These are phyloP conservation scores for Aspergillus thermomutatus DNA, from an alignment of 2,329 filamentous ascomycete genomes.

Conservation along the genomic window DNA sequence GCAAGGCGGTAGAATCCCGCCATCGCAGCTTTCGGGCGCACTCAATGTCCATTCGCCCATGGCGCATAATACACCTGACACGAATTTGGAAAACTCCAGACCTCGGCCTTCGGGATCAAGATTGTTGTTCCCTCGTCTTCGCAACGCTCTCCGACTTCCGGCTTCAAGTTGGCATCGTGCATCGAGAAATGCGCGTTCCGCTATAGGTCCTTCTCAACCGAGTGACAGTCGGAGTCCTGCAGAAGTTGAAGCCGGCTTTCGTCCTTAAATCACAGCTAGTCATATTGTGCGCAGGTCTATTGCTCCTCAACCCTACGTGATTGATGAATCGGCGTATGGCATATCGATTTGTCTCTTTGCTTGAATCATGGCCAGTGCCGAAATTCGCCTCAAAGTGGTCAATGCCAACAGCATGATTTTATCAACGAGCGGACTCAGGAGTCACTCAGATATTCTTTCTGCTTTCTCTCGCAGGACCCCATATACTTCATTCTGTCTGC, in stretches of 20 bases:
- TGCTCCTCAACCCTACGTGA: neutral
- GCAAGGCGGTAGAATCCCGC: constrained; percentile 11
- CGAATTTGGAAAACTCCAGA: neutral
- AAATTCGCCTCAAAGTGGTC: constrained; percentile 12
- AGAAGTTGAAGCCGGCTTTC: constrained; percentile 21
- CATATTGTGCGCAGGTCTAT: neutral
- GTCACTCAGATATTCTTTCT: neutral
- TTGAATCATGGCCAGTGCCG: neutral
- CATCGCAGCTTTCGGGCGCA: neutral
- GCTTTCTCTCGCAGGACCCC: neutral
- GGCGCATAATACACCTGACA: neutral
- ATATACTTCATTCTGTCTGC: neutral
- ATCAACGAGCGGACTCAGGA: neutral
- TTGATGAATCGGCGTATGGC: constrained; percentile 20
- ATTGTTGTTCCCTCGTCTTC: neutral
- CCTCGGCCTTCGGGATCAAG: neutral
- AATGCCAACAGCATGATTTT: constrained; percentile 3
- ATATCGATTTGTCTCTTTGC: constrained; percentile 11
- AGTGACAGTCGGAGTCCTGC: constrained; percentile 12
- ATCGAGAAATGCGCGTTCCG: neutral
- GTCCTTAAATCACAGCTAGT: constrained; percentile 5
- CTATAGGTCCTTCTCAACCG: neutral
- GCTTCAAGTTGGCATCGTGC: neutral
- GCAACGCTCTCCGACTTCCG: neutral
- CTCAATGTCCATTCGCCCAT: neutral